These are phyloP conservation scores for Candida pseudoviswanathii DNA, from an alignment of 1,139 yeast species.

Conservation along the genomic window DNA sequence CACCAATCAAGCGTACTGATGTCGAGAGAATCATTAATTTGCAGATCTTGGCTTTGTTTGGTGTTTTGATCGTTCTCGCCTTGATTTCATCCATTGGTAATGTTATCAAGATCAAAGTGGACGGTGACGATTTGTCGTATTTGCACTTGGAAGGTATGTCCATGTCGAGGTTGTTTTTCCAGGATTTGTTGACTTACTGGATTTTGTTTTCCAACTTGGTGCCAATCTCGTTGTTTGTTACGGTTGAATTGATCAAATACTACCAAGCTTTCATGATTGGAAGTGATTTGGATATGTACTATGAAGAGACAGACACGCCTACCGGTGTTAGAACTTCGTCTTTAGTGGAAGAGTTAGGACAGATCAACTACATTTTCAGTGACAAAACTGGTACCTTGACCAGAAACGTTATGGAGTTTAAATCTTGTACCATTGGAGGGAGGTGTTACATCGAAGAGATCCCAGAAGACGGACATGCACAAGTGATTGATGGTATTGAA, in stretches of 20 bases:
- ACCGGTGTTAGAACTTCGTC: conserved; percentile 94
- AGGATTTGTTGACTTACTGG: conserved; percentile 92
- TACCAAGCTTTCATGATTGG: conserved; percentile 94
- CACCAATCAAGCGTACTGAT: conserved; percentile 96
- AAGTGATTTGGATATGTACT: conserved; percentile 91
- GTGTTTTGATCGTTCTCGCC: conserved; percentile 72
- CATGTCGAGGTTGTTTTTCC: conserved; percentile 72
- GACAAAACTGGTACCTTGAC: conserved; percentile 97
- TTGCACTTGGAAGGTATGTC: conserved; percentile 70
- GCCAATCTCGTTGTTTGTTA: conserved; percentile 92
- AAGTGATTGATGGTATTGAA: conserved; percentile 75
- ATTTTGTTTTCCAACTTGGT: conserved; percentile 92
- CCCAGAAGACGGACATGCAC: conserved; percentile 86
- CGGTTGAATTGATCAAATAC: conserved; percentile 92
- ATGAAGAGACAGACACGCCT: conserved; percentile 86
- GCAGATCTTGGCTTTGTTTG: conserved; percentile 86
- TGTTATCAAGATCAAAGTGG: conserved; percentile 67
- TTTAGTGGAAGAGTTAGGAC: conserved; percentile 94
- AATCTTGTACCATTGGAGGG: conserved; percentile 93
- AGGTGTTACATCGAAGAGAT: conserved; percentile 83
- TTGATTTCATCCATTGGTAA: conserved; percentile 87
- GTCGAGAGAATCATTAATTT: conserved; percentile 93
- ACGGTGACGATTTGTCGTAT: conserved; percentile 58
- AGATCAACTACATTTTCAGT: conserved; percentile 90
- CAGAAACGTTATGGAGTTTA: conserved; percentile 93